phyloP scores from a whole-genome alignment of 78 protist species.

The Dictyostelium intermedium region DNA sequence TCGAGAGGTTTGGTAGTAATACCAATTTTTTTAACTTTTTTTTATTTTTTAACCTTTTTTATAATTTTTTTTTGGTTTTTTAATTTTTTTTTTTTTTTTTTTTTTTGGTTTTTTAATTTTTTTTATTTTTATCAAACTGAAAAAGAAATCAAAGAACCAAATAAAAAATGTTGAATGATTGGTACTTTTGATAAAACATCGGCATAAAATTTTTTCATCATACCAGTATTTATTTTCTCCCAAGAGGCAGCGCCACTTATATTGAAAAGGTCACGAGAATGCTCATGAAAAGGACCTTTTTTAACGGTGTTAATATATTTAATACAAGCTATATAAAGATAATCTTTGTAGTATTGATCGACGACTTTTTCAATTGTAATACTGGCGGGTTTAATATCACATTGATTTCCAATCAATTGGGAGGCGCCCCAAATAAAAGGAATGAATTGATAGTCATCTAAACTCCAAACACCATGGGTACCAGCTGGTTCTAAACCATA shows the following conservation, averaged over 20 bases:
- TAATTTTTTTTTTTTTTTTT: neutral
- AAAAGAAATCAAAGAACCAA: constrained; percentile 87
- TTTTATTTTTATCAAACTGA: neutral
- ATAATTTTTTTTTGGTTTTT: neutral
- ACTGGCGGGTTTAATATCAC: constrained; percentile 29
- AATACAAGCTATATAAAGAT: constrained; percentile 81
- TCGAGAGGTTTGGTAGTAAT: too few species aligned
- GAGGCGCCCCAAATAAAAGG: constrained; percentile 96
- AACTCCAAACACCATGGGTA: constrained; percentile 98
- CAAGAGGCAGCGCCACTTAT: constrained; percentile 81
- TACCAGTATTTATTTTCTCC: constrained; percentile 79
- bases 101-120: neutral
- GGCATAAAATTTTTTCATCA: constrained; percentile 91
- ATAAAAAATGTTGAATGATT: constrained; percentile 93
- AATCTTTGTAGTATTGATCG: constrained; percentile 46
- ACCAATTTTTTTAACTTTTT: too few species aligned
- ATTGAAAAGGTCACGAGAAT: constrained; percentile 88
- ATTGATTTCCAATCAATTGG: constrained; percentile 85
- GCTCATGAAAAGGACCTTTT: constrained; percentile 88
- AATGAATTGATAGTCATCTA: constrained; percentile 98
- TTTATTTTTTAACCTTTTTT: too few species aligned
- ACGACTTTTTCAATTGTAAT: constrained; percentile 19
- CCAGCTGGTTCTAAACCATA: constrained; percentile 98
- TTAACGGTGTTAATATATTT: constrained; percentile 82
- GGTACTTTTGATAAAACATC: constrained; percentile 93